Percentiles rank a stretch among this genome's conserved stretches.
Evolutionary conservation across 2,329 filamentous ascomycete genomes (phyloP).

Genomic region (Chaetomiaceae sp.): DNA sequence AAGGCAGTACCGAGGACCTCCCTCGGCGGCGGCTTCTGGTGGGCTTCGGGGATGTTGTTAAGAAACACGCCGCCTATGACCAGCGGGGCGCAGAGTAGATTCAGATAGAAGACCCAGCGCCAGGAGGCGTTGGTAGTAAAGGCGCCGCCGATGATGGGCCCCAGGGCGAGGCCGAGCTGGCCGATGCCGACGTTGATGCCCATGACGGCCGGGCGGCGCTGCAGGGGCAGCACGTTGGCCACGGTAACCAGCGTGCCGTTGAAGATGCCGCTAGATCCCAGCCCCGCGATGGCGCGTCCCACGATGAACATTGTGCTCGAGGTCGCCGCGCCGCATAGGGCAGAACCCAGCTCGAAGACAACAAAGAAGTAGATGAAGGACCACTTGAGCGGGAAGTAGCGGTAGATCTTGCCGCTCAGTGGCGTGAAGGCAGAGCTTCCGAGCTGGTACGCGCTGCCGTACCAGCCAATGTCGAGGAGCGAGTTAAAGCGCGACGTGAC

Average conservation of each 20-base stretch:
- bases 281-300: conserved; percentile 26
- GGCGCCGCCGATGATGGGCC: conserved; percentile 11
- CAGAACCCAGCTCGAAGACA: conserved; percentile 1
- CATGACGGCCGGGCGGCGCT: background rate
- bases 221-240: background rate
- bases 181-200: background rate
- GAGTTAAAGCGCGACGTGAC: too few species aligned
- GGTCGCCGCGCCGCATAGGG: background rate
- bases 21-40: background rate
- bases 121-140: background rate
- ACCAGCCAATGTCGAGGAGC: too few species aligned
- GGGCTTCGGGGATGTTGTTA: background rate
- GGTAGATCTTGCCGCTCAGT: too few species aligned
- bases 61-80: background rate
- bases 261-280: conserved; percentile 17
- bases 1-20: background rate
- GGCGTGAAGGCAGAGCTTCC: too few species aligned
- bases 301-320: conserved; percentile 20
- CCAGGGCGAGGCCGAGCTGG: conserved; percentile 5
- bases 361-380: conserved; percentile 1
- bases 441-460: too few species aligned
- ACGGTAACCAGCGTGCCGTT: conserved; percentile 12
- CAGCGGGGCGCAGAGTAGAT: background rate
- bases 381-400: background rate
- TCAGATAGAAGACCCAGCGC: conserved; percentile 3